Base-by-base conservation (phyloP, 2,329 filamentous ascomycete genomes). In the Basipetospora chlamydospora region DNA sequence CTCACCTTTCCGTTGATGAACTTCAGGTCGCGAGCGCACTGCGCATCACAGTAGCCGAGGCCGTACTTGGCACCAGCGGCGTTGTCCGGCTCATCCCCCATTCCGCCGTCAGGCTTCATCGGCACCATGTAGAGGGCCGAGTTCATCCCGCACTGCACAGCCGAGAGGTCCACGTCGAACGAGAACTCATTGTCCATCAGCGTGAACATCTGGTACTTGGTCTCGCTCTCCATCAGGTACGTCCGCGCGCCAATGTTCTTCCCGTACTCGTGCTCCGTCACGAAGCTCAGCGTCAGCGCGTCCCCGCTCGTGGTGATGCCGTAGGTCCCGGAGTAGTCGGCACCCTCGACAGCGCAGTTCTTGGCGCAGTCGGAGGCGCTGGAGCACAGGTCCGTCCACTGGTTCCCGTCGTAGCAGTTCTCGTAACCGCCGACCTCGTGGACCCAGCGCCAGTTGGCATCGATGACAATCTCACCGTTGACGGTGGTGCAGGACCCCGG, bases 101-200 rank as follows among this genome's bases (percentile, higher is more conserved):
- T 52, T 34, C 67, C 68, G 43, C 67, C 68, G 40, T 70, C 64
- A 20, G 58, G 53, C 15, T 68, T 61, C 70, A 73, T 73, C 41
- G 63, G 55, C 12, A 67, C 60, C 33, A 72, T 63, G 54, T 78
- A 78, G 26, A 80, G 53, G 17, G 75, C 75, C 35, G 72, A 73
- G 55, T 81, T 80, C 42, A 80, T 53, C 37, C 77, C 77, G 46
- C 77, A 81, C 20, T 48, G 66, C 16, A 79, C 59, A 39, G 65
- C 65, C 18, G 72, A 77, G 22, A 77, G 63, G 47, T 80, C 75
- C 11, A 79, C 73, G 38, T 78, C 73, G 39, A 80, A 78, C 23
- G 70, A 68, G 47, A 81, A 70, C 52, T 80, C 76, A 47, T 72
- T 63, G 54, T 69, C 69, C 41, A 68, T 58, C 35, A 78, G 59